Base-by-base conservation (phyloP, 495 filamentous ascomycete species). In the Penicillium flavigenum region DNA sequence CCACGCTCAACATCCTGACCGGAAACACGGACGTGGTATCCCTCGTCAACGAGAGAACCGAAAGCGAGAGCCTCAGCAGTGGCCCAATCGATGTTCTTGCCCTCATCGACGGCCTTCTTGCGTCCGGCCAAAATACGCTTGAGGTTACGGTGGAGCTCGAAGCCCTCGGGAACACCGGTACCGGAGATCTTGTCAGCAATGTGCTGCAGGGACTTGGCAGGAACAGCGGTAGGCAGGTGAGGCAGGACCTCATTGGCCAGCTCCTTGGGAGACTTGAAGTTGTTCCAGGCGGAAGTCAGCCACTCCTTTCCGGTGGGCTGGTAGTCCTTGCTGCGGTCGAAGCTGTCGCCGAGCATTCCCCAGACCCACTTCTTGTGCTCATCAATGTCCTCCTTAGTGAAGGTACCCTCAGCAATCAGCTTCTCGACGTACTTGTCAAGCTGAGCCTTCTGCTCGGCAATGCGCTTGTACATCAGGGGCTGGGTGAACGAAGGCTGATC, bases 351-450 rank as follows among this genome's bases (percentile, higher is more conserved):
- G 44, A 98, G 79, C 93, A 98, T 98, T 60, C 90, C 90, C 94
- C 95, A 98, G 49, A 98, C 95, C 94, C 94, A 98, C 74, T 95
- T 89, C 80, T 94, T 96, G 82, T 98, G 94, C 81, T 98, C 94
- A 58, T 98, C 92, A 56, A 98, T 90, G 67, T 98, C 94, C 64
- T 93, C 92, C 77, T 96, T 91, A 56, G 92, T 96, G 79, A 98
- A 98, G 52, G 89, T 92, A 59, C 89, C 87, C 68, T 96, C 92
- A 60, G 88, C 79, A 31, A 97, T 79, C 38, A 98, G 89, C 80
- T 91, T 86, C 57, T 93, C 82, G 58, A 93, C 81, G 72, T 98
- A 98, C 65, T 85, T 88, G 70, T 92, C 86, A 58, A 98, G 85
- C 71, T 92, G 86, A 24, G 84, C 80, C 58, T 86, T 80, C 69